phyloP scores from a whole-genome alignment of 2,329 filamentous ascomycete genomes.

The Hymenoscyphus albidus region DNA sequence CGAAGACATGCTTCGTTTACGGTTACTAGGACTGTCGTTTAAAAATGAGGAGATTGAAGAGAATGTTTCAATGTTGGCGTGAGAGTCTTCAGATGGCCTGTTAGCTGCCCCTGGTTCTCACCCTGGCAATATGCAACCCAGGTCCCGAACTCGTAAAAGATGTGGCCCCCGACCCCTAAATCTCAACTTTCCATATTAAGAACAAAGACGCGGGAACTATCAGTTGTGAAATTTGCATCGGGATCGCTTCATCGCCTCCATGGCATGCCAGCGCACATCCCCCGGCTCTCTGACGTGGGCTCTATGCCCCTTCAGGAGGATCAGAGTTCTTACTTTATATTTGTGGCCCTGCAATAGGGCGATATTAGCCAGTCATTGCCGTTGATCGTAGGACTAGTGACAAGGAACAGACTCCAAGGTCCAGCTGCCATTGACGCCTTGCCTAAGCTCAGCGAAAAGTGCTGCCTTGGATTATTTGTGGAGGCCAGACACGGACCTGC shows the following conservation, averaged over 20 bases:
- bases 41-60: background rate
- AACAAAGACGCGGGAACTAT: background rate
- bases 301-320: background rate
- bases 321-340: background rate
- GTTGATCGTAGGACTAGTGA: background rate
- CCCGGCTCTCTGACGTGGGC: background rate
- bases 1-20: background rate
- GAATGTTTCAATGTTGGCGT: background rate
- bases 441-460: background rate
- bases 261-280: background rate
- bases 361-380: background rate
- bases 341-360: background rate
- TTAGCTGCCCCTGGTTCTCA: background rate
- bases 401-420: background rate
- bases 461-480: background rate
- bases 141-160: background rate
- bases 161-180: background rate
- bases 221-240: background rate
- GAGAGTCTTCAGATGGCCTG: background rate
- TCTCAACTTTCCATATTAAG: slow-evolving; percentile 1
- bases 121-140: background rate
- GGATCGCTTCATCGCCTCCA: background rate
- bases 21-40: background rate
- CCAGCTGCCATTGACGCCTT: background rate
- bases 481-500: background rate